Evolutionary conservation across 1,284 basidiomycete species (phyloP), one percentile per base, ranked within the genome.

Genomic region (Cryptococcus sp.): DNA sequence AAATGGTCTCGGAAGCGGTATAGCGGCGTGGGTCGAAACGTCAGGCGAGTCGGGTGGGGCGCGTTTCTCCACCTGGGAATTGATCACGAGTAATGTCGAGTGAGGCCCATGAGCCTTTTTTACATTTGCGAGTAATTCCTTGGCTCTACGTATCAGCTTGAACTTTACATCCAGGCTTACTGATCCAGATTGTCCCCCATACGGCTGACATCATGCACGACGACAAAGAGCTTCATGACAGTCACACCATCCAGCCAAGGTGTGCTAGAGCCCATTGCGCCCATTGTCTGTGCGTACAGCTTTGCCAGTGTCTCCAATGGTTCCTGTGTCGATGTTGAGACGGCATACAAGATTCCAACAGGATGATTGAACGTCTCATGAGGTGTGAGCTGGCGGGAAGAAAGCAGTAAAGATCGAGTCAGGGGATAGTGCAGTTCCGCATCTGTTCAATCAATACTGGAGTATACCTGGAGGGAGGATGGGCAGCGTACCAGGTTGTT

Each of bases 361-460:
- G 75, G 73, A 52, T 76, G 72, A 51, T 76, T 72, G 62, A 76
- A 75, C 10, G 74, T 75, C 52, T 76, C 74, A 45, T 75, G 68
- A n/a, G 63, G 54, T 7, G 66, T 60, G 2, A 73, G 49, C 1
- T 70, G 72, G 14, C 73, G 55, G 9, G 75, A 72, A 1, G 69
- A 61, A 13, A 76, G 62, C 3, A 76, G 49, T 3, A 75, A 55
- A 9, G 72, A 72, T 16, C 73, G 63, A 7, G 73, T 69, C 0
- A 72, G 46, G 13, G 70, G 58, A 52, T 76, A 76, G 42, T 73
- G 74, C 28, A 64, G 66, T 44, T 74, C 64, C 23, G 72, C 64
- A 7, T 69, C 72, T 75, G 43, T n/a, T 24, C 5, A 9, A 7
- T 48, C 28, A 36, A 32, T 51, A 24, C 11, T n/a, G 34, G 43